These are phyloP conservation scores for Alternaria panax DNA, from an alignment of 2,329 filamentous ascomycete species.

Conservation along the genomic window DNA sequence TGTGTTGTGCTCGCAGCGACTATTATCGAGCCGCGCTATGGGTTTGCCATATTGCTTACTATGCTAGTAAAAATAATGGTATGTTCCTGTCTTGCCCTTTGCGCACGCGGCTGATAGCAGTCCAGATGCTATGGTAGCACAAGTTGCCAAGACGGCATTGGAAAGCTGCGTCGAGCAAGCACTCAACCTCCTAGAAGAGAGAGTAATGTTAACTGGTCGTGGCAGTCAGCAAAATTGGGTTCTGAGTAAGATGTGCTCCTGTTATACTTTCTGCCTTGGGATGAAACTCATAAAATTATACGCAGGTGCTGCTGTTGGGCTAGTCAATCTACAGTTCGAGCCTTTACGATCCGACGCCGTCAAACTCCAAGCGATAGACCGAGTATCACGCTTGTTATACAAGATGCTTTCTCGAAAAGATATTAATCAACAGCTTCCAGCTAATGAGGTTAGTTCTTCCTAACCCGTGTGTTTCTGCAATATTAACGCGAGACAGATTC, in stretches of 20 bases:
- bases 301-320: not conserved
- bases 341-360: constrained; percentile 24
- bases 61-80: constrained; percentile 17
- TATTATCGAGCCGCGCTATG: constrained; percentile 30
- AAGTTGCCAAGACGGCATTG: constrained; percentile 17
- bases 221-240: not conserved
- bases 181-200: not conserved
- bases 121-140: constrained; percentile 17
- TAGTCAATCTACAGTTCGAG: constrained; percentile 26
- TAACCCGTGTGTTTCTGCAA: not conserved
- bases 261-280: not conserved
- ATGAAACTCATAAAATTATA: not conserved
- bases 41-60: constrained; percentile 29
- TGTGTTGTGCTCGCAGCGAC: constrained; percentile 28
- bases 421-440: constrained; percentile 17
- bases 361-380: constrained; percentile 34
- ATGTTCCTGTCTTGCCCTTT: not conserved
- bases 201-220: not conserved
- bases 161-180: constrained; percentile 26
- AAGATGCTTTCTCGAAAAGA: constrained; percentile 25
- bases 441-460: constrained; percentile 19
- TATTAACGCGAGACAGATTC: not conserved
- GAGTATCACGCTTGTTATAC: constrained; percentile 28
- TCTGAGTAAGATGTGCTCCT: not conserved
- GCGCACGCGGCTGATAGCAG: constrained; percentile 15